Conservation (phyloP, 2,329 filamentous ascomycete species). For the Pezicula carpinea region DNA sequence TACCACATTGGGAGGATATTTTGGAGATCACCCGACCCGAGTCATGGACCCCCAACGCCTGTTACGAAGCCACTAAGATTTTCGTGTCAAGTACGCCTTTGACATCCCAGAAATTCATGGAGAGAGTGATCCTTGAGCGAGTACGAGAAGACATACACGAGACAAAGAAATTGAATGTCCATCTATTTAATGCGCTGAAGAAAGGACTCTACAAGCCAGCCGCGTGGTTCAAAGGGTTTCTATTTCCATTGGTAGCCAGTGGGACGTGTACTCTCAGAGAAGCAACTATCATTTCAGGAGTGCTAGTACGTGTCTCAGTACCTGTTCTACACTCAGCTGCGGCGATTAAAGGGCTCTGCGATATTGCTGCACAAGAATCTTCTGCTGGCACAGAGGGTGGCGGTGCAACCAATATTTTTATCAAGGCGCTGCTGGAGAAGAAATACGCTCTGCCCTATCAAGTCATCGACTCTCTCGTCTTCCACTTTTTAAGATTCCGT, state of each 20-base stretch:
- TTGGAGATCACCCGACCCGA: slow-evolving; percentile 81
- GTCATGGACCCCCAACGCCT: slow-evolving; percentile 68
- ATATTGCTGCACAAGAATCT: slow-evolving; percentile 89
- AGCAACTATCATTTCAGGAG: slow-evolving; percentile 84
- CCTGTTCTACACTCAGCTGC: slow-evolving; percentile 90
- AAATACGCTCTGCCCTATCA: slow-evolving; percentile 95
- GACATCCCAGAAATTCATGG: slow-evolving; percentile 79
- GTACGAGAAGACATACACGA: slow-evolving; percentile 95
- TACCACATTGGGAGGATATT: slow-evolving; percentile 89
- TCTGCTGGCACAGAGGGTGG: slow-evolving; percentile 78
- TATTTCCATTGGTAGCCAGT: slow-evolving; percentile 82
- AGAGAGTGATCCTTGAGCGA: slow-evolving; percentile 79
- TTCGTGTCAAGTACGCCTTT: slow-evolving; percentile 82
- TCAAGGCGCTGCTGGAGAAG: slow-evolving; percentile 89
- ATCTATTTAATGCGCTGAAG: slow-evolving; percentile 90
- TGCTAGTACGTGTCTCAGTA: slow-evolving; percentile 78
- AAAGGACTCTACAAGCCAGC: slow-evolving; percentile 90
- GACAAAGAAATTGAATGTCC: slow-evolving; percentile 90
- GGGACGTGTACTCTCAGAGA: slow-evolving; percentile 90
- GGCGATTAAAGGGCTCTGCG: slow-evolving; percentile 85
- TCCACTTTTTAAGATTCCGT: slow-evolving; percentile 91
- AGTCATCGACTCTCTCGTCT: slow-evolving; percentile 89
- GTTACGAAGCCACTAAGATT: slow-evolving; percentile 85
- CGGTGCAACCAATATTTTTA: slow-evolving; percentile 91
- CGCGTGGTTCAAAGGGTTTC: slow-evolving; percentile 93